Evolutionary conservation across 1,139 yeast genomes (phyloP), one percentile per base, ranked within the genome.

Genomic region (Yamadazyma aaseri): DNA sequence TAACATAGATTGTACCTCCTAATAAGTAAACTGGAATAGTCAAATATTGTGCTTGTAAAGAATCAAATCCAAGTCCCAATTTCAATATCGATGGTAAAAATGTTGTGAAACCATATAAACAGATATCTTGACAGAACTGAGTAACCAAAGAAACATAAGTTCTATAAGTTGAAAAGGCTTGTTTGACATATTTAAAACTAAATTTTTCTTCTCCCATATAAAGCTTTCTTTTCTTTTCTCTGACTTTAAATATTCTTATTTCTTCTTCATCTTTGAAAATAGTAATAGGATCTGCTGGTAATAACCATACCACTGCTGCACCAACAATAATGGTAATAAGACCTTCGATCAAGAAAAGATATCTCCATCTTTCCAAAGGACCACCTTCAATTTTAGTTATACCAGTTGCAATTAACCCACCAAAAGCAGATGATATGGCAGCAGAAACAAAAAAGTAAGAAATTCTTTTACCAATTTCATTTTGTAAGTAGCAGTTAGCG

Each of bases 31-130:
- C 33, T 6, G 40, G 40, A 12, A 36, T 31, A 2, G 40, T 28
- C 22, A 74, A 50, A 31, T 71, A 58, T 47, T 74, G 79, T 1
- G 77, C 70, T 38, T 58, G 52, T 31, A 70, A 58, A 22, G 51
- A 55, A 20, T 63, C 58, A 47, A 63, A 73, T 1, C 78, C 77
- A 50, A 73, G 56, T 15, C 69, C 70, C 13, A 23, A 29, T 33
- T 53, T 52, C 35, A 73, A 60, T 32, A 72, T 69, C 5, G 66
- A 58, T 13, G 78, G 78, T 33, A 73, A 53, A 44, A 72, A 73
- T 0, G 74, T 71, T 1, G 73, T 65, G 35, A 71, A 63, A 5
- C 78, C 77, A 42, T 70, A 73, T 23, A 73, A 53, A 5, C 69
- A 59, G 22, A 63, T 45, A 51, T 72, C 78, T 24, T 57, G 67